These are phyloP conservation scores for Avena eriantha DNA, from an alignment of 176 grass and related monocot genomes.

Conservation along the genomic window DNA sequence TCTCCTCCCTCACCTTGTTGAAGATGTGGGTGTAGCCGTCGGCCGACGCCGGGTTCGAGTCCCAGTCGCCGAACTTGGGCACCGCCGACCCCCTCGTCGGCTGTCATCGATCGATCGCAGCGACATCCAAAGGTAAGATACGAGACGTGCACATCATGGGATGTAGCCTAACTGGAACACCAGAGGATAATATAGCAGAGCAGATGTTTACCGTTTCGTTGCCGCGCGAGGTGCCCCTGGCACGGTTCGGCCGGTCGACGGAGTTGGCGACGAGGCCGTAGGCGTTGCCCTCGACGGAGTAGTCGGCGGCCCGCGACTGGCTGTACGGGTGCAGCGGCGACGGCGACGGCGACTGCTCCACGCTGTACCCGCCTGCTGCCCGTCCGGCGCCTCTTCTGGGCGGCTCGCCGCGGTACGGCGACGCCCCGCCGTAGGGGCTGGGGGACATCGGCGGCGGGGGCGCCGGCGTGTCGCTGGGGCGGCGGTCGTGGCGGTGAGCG, in stretches of 20 bases:
- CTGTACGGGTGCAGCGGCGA: conserved; percentile 54
- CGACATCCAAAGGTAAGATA: conserved; percentile 9
- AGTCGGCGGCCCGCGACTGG: conserved; percentile 16
- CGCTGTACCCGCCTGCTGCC: conserved; percentile 8
- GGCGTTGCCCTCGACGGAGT: conserved; percentile 28
- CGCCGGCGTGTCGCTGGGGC: conserved; percentile 41
- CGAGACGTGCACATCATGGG: neutral
- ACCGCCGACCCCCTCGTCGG: conserved; percentile 77
- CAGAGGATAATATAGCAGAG: neutral
- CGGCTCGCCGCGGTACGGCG: conserved; percentile 38
- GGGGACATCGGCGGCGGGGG: conserved; percentile 23
- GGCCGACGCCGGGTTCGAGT: conserved; percentile 88
- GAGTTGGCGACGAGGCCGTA: conserved; percentile 55
- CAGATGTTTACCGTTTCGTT: conserved; percentile 51
- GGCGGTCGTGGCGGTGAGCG: conserved; percentile 40
- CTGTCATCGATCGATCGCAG: conserved; percentile 40
- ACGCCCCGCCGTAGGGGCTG: conserved; percentile 47
- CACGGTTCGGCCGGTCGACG: conserved; percentile 36
- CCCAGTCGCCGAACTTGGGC: conserved; percentile 96
- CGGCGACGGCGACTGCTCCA: conserved; percentile 19
- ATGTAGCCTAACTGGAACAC: neutral
- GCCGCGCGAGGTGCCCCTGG: conserved; percentile 41
- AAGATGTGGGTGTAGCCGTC: conserved; percentile 96
- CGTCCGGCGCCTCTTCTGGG: conserved; percentile 23
- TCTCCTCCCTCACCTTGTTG: conserved; percentile 90